Base-by-base conservation (phyloP, 2,329 filamentous ascomycete genomes). In the Fusarium redolens region DNA sequence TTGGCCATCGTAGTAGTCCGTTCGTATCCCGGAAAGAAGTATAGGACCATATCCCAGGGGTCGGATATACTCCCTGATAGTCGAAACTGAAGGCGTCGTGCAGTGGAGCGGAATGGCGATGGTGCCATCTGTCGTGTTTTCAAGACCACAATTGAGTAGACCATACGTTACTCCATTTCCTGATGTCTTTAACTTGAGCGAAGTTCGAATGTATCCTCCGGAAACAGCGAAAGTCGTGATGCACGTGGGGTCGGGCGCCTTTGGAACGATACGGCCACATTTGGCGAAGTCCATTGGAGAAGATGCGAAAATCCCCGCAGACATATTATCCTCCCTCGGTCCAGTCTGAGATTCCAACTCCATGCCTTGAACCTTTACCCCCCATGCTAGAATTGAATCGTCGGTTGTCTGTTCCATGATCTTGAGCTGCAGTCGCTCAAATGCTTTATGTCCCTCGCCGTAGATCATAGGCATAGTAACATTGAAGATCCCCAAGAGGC, bases 391-490 rank as follows among this genome's bases (percentile, higher is more conserved):
- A 4, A 64, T 48, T 14, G 59, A 65, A 18, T 65, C 62, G 5
- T 65, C 62, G 5, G 43, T 33, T 7, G 59, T 65, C 7, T 65
- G 59, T 5, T 56, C 59, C 41, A 65, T 37, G 3, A 65, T 65
- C 28, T 65, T 65, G 1, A 56, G 41, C 15, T 65, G 62, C 7
- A 65, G 17, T 17, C 59, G n/a, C 4, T 65, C 35, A 6, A 65
- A 65, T 0, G 59, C 62, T 15, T 47, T 41, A 1, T 17, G 18
- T 4, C 59, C 25, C 25, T 65, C 62, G 3, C 59, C 62, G 7
- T 65, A 64, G 1, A 65, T 56, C 59, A 65, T 64, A 1, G 59
- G 59, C 59, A 65, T 65, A 1, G 58, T 28, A 10, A 65, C 11
- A 6, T 56, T 31, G 11, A 65, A 65, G 6, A 64, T 48, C 2